Evolutionary conservation across 2,329 filamentous ascomycete genomes (phyloP).

Genomic region (Chaetomium sp.): DNA sequence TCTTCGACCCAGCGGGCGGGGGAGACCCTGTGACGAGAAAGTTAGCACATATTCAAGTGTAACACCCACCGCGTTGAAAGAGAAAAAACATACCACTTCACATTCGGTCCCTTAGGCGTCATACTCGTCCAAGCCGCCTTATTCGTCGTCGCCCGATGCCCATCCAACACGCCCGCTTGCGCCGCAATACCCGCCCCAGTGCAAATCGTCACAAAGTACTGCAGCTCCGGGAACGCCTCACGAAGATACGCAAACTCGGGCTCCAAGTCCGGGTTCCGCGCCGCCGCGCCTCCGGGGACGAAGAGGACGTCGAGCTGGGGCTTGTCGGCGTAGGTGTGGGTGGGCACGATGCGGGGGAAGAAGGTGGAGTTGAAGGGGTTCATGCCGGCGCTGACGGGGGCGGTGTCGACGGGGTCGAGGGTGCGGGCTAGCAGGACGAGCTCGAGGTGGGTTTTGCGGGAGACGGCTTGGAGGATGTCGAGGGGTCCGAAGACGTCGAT

Average conservation of each 20-base stretch:
- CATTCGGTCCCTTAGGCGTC: constrained; percentile 40
- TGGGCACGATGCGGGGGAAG: constrained; percentile 33
- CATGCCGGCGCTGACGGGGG: constrained; percentile 21
- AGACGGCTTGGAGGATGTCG: constrained; percentile 38
- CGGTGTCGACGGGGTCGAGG: constrained; percentile 36
- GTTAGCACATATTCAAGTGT: not conserved
- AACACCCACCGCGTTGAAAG: not conserved
- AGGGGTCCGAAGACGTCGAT: constrained; percentile 43
- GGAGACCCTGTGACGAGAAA: constrained; percentile 30
- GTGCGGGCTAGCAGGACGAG: constrained; percentile 37
- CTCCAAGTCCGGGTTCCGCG: constrained; percentile 29
- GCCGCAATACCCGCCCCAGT: constrained; percentile 57
- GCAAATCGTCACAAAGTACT: constrained; percentile 58
- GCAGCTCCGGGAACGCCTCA: constrained; percentile 39
- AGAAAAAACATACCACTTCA: constrained; percentile 42
- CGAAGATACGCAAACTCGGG: constrained; percentile 41
- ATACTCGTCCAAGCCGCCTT: constrained; percentile 50
- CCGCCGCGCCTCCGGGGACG: constrained; percentile 57
- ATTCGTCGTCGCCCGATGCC: constrained; percentile 58
- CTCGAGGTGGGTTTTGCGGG: constrained; percentile 31
- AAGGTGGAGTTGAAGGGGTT: constrained; percentile 33
- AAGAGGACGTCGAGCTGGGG: constrained; percentile 57
- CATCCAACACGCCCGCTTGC: constrained; percentile 52
- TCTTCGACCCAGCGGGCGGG: constrained; percentile 59
- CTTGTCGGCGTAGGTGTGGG: constrained; percentile 46